These are phyloP conservation scores for Naganishia kalamii DNA, from an alignment of 768 basidiomycete species.

Conservation along the genomic window DNA sequence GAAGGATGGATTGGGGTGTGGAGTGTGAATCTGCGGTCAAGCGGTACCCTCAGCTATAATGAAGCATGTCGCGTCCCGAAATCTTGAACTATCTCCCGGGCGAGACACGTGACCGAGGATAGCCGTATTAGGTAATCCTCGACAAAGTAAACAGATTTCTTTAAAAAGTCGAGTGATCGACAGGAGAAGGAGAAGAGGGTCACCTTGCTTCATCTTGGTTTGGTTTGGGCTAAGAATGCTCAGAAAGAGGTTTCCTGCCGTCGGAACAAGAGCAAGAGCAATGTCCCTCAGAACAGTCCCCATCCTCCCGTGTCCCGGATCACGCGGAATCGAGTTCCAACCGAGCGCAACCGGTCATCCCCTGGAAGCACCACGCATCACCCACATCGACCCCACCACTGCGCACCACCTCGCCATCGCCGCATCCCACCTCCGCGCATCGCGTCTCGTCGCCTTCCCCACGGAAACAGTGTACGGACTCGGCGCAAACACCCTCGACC, in stretches of 20 bases:
- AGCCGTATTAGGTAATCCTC: background rate
- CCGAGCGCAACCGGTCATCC: constrained; percentile 22
- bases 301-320: constrained; percentile 32
- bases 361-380: constrained; percentile 21
- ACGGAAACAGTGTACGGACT: constrained; percentile 98
- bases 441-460: constrained; percentile 65
- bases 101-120: background rate
- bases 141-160: constrained; percentile 1
- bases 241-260: no score
- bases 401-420: constrained; percentile 30
- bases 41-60: background rate
- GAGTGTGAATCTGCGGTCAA: background rate
- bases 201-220: no score
- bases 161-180: no score
- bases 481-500: constrained; percentile 69
- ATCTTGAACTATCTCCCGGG: background rate
- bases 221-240: no score
- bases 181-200: no score
- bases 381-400: constrained; percentile 28
- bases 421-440: constrained; percentile 34
- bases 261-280: background rate
- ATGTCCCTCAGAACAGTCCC: constrained; percentile 23
- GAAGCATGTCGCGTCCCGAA: background rate
- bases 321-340: constrained; percentile 22
- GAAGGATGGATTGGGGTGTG: background rate